Evolutionary conservation across 75 land plant species (phyloP).

Genomic region (Adiantum capillusveneris): DNA sequence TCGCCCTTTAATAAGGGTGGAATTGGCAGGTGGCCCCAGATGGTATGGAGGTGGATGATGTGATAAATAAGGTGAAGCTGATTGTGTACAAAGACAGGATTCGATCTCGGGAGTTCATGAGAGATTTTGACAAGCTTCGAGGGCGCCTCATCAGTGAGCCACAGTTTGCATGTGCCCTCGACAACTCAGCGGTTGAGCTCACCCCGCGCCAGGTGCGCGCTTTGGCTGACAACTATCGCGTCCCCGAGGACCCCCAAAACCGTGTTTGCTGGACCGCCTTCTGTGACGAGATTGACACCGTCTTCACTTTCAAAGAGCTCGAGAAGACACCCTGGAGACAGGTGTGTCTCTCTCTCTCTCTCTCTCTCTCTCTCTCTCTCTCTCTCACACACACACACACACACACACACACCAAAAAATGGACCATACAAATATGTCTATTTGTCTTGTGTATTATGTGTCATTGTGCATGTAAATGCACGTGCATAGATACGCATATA

Average conservation of each 20-base stretch:
- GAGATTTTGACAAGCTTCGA: conserved; percentile 22
- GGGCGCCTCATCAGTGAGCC: conserved; percentile 13
- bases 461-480: no score
- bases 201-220: conserved; percentile 8
- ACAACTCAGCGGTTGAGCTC: conserved; percentile 19
- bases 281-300: conserved; percentile 37
- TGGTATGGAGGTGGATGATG: conserved; percentile 19
- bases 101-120: conserved; percentile 24
- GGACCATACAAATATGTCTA: no score
- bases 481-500: no score
- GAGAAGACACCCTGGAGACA: conserved; percentile 31
- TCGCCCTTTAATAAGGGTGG: background rate
- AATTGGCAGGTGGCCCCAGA: conserved; percentile 25
- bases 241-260: conserved; percentile 20
- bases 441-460: no score
- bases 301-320: conserved; percentile 30
- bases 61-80: conserved; percentile 20
- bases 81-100: conserved; percentile 27
- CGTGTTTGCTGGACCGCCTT: conserved; percentile 32
- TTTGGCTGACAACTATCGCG: conserved; percentile 17
- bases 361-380: no score
- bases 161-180: conserved; percentile 30
- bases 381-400: no score
- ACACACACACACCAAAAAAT: no score
- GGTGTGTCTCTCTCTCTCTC: background rate